Evolutionary conservation across 345 rosid species (phyloP).

Genomic region (Gossypium sturtianum): DNA sequence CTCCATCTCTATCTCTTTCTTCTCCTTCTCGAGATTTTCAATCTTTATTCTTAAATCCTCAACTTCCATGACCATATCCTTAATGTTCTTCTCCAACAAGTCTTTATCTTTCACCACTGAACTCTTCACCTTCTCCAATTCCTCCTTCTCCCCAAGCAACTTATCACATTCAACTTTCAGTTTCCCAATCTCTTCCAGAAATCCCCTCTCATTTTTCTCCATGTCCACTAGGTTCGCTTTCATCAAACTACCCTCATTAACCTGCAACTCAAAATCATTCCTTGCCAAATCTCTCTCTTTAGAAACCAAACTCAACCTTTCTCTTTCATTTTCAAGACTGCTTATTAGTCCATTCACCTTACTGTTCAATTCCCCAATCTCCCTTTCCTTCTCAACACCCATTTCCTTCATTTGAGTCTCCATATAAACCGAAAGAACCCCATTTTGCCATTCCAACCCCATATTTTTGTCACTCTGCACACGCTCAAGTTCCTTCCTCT

Average conservation of each 20-base stretch:
- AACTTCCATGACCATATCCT: constrained; percentile 22
- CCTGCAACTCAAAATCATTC: constrained; percentile 24
- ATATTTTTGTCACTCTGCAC: constrained; percentile 36
- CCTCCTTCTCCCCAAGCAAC: not conserved
- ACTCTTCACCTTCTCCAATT: constrained; percentile 24
- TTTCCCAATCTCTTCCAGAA: constrained; percentile 28
- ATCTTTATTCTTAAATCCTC: constrained; percentile 30
- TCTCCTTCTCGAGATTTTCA: constrained; percentile 31
- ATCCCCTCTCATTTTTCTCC: constrained; percentile 30
- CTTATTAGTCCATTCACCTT: constrained; percentile 24
- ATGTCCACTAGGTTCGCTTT: constrained; percentile 28
- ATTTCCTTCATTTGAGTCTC: constrained; percentile 34
- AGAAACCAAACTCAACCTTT: constrained; percentile 18
- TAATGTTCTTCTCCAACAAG: constrained; percentile 28
- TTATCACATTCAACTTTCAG: constrained; percentile 25
- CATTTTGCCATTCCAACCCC: constrained; percentile 38
- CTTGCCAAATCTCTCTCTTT: constrained; percentile 42
- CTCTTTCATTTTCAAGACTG: constrained; percentile 33
- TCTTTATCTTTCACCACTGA: constrained; percentile 23
- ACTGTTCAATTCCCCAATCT: constrained; percentile 30
- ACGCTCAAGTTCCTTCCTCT: constrained; percentile 26
- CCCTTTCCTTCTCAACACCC: constrained; percentile 32
- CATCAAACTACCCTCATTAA: constrained; percentile 28
- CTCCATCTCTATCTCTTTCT: constrained; percentile 34
- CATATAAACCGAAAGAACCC: constrained; percentile 33